Base-by-base conservation (phyloP, 1,284 basidiomycete genomes). In the Ustilago lituana region DNA sequence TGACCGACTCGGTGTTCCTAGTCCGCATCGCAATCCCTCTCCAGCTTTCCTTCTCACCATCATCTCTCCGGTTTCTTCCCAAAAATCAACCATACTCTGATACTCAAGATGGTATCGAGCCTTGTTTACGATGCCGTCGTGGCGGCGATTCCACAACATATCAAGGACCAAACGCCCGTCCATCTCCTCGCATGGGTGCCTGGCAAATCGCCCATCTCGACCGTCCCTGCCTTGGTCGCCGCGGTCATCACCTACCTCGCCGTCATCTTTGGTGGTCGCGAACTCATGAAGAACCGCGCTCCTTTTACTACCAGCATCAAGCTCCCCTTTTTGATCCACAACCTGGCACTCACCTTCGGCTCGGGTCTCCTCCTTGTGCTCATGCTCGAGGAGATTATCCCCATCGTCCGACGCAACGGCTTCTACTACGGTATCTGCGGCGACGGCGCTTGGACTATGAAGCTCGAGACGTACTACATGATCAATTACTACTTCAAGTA, bases 251-350 rank as follows among this genome's bases (percentile, higher is more conserved):
- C 87, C 56, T 98, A 98, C 86, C 88, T 98, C 73, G 88, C 88
- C 82, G 85, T 91, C 85, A 90, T 98, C 83, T 98, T 98, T 80
- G 88, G 91, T 66, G 87, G 91, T 39, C 89, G 90, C 78, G 88
- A 88, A 75, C 83, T 92, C 77, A 97, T 97, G 94, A 91, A 88
- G 50, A 78, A 74, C 53, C 45, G 55, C 29, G 82, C 87, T 86
- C 73, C 85, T 86, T 76, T 87, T 90, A 36, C 86, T 87, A 53
- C 56, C 2, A 66, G 57, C 47, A 67, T 80, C 67, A 93, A 90
- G 78, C 84, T 87, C 46, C 87, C 94, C 67, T 98, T 98, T 85
- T 91, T 94, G 85, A 82, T 91, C 46, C 95, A 98, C 85, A 98
- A 98, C 83, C 85, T 93, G 69, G 84, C 94, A 81, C 87, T 98